These are phyloP conservation scores for Hirsutella thompsonii DNA, from an alignment of 2,329 filamentous ascomycete genomes.

Conservation along the genomic window DNA sequence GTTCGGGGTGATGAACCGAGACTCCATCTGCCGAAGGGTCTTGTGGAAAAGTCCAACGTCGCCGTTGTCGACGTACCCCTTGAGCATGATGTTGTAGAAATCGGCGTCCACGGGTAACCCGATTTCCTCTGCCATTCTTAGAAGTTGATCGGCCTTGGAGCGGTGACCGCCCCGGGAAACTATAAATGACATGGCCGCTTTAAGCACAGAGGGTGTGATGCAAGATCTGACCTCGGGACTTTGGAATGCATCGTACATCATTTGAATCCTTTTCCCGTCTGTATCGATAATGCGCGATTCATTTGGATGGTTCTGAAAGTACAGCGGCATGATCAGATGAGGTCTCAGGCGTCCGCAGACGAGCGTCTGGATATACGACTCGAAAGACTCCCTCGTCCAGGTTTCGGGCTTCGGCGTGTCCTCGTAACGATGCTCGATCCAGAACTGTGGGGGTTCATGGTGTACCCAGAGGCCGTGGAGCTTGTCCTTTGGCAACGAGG, in stretches of 20 bases:
- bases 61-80: constrained; percentile 22
- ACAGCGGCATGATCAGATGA: constrained; percentile 20
- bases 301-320: constrained; percentile 13
- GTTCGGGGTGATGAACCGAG: constrained; percentile 25
- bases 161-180: constrained; percentile 20
- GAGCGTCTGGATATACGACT: constrained; percentile 28
- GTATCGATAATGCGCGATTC: constrained; percentile 20
- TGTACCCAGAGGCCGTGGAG: constrained; percentile 21
- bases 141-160: constrained; percentile 20
- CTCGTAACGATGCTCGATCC: constrained; percentile 21
- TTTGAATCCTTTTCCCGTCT: constrained; percentile 22
- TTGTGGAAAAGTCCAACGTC: constrained; percentile 28
- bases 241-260: constrained; percentile 25
- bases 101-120: constrained; percentile 30
- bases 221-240: constrained; percentile 18
- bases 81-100: constrained; percentile 34
- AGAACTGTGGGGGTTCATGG: constrained; percentile 16
- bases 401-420: constrained; percentile 22
- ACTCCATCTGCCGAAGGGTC: constrained; percentile 27
- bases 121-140: constrained; percentile 21
- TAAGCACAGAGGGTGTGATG: constrained; percentile 26
- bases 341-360: constrained; percentile 22
- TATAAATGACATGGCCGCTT: constrained; percentile 31
- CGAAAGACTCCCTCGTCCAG: constrained; percentile 29
- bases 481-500: constrained; percentile 9